Evolutionary conservation across 345 rosid genomes (phyloP).

Genomic region (Nephelium lappaceum): DNA sequence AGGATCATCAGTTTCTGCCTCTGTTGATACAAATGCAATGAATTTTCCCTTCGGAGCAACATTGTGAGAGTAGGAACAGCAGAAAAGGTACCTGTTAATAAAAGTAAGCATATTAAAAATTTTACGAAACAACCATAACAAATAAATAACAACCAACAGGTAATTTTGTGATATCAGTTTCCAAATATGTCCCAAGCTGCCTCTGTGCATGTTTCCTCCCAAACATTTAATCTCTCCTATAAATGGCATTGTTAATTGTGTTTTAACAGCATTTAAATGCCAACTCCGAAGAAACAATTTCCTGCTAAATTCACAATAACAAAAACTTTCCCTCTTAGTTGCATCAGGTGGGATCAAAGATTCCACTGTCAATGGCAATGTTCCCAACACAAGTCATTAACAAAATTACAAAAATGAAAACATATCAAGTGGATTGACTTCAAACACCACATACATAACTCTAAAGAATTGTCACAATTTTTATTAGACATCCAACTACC

Average conservation of each 20-base stretch:
- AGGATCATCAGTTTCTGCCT: constrained; percentile 91
- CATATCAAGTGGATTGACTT: background rate
- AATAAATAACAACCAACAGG: background rate
- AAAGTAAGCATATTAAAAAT: background rate
- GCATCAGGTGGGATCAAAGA: background rate
- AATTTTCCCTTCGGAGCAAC: constrained; percentile 95
- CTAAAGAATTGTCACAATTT: background rate
- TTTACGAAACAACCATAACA: background rate
- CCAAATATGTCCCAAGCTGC: background rate
- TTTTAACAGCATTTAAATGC: background rate
- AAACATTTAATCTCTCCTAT: background rate
- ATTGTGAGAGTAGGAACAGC: constrained; percentile 92
- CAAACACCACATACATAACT: background rate
- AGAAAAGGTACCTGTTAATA: constrained; percentile 81
- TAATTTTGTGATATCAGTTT: background rate
- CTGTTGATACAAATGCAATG: constrained; percentile 90
- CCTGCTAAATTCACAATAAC: background rate
- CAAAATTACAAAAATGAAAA: background rate
- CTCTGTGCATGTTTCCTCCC: background rate
- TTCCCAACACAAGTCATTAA: background rate
- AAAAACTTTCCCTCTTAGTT: background rate
- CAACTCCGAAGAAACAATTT: background rate
- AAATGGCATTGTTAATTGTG: background rate
- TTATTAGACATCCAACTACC: background rate
- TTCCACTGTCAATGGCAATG: background rate